Evolutionary conservation across 352 stramenopile genomes (phyloP), one percentile per base, ranked within the genome.

Genomic region (Pythium monospermum): DNA sequence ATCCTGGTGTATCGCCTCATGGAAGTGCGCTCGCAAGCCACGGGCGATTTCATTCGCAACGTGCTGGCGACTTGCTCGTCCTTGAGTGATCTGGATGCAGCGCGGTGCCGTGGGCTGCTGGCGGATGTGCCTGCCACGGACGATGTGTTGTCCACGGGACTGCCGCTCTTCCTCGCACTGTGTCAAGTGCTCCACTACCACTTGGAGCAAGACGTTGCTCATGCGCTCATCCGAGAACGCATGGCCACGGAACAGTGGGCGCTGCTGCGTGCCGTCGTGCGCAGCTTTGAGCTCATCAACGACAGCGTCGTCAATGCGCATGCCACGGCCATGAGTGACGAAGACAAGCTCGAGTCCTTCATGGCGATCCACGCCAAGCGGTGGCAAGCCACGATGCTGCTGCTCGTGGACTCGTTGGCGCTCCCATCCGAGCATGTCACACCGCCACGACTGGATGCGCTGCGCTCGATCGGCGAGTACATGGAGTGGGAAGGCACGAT

Each of bases 401-500:
- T 93, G 49, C 57, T 93, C 28, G 78, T 91, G n/a, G 79, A 93
- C 43, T 76, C 75, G 28, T 40, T 91, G 35, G 70, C 77, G 21
- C 56, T 93, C 7, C 64, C 69, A 33, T 59, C 75, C 13, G 77
- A 88, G 31, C 54, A 73, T 25, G 49, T 89, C 49, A 91, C 77
- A 26, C 65, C 68, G 4, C 68, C 68, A 45, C 73, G 73, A 1
- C 68, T 93, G 25, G 63, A 78, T 32, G 84, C 83, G 41, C 59
- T 93, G 25, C 58, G 64, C 40, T 69, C 65, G 23, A 83, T 90
- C 18, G 83, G 83, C 45, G 79, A 83, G 61, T 87, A 89, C 69
- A 85, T 93, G 67, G 80, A 91, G 61, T 93, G 80, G 77, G 76
- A 93, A 61, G 83, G 80, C 49, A 90, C 79, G 42, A 73, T 93